phyloP scores from a whole-genome alignment of 192 early-diverging fungal species.

The Coemansia erecta region DNA sequence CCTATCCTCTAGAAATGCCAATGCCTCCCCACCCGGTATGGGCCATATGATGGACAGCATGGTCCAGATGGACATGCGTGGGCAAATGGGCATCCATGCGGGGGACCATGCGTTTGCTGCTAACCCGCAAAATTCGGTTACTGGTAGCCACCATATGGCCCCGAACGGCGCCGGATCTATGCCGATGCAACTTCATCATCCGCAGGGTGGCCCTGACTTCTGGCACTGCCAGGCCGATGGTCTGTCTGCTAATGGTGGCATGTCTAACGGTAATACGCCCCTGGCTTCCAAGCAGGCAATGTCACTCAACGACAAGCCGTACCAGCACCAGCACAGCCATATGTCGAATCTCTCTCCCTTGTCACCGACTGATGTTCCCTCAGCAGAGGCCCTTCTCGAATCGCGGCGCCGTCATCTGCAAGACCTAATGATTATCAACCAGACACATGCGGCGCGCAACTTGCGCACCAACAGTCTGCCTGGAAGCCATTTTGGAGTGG shows the following conservation, averaged over 20 bases:
- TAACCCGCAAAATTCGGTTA: not conserved
- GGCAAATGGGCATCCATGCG: conserved; percentile 10
- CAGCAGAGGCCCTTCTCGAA: conserved; percentile 31
- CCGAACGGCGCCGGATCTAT: not conserved
- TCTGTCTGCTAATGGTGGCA: not conserved
- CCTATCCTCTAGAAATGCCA: not conserved
- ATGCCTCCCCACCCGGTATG: conserved; percentile 1
- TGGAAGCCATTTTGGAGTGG: not conserved
- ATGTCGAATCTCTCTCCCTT: not conserved
- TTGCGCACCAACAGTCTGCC: conserved; percentile 10
- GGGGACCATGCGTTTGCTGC: conserved; percentile 8
- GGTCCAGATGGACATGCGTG: conserved; percentile 20
- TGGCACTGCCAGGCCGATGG: not conserved
- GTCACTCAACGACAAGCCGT: too few species aligned
- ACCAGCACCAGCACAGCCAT: too few species aligned
- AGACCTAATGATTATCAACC: conserved; percentile 46
- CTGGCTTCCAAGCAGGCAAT: not conserved
- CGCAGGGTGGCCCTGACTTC: not conserved
- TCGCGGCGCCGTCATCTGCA: conserved; percentile 45
- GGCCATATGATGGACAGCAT: conserved; percentile 22
- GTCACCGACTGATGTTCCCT: conserved; percentile 12
- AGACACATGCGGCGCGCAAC: conserved; percentile 37
- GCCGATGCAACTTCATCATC: conserved; percentile 8
- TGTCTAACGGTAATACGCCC: not conserved
- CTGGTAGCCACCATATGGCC: not conserved